These are phyloP conservation scores for Austroboletus novae-zelandiae DNA, from an alignment of 1,284 basidiomycete species.

Conservation along the genomic window DNA sequence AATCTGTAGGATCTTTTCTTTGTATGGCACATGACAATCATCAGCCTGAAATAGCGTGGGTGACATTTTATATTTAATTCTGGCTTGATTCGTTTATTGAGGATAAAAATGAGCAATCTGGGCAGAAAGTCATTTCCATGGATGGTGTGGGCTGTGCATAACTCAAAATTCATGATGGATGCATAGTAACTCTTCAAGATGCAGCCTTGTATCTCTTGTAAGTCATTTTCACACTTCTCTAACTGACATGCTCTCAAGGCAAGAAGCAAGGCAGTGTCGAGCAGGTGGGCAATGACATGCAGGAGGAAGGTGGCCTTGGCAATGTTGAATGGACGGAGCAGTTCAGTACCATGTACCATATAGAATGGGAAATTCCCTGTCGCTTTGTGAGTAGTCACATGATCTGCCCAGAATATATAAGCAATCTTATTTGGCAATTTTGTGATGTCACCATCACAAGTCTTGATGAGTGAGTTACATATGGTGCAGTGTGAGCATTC, in stretches of 20 bases:
- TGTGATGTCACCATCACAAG: slow-evolving; percentile 4
- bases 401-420: slow-evolving; percentile 1
- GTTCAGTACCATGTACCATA: slow-evolving; percentile 28
- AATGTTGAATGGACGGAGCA: slow-evolving; percentile 31
- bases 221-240: neutral
- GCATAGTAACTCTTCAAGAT: slow-evolving; percentile 22
- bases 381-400: neutral
- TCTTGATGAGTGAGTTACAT: slow-evolving; percentile 3
- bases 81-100: slow-evolving; percentile 27
- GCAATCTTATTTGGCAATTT: neutral
- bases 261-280: neutral
- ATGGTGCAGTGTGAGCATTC: slow-evolving; percentile 4
- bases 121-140: slow-evolving; percentile 16
- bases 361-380: slow-evolving; percentile 17
- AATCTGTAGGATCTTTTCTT: slow-evolving; percentile 31
- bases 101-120: slow-evolving; percentile 28
- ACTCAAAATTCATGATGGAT: slow-evolving; percentile 13
- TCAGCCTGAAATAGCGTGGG: slow-evolving; percentile 31
- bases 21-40: slow-evolving; percentile 26
- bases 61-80: slow-evolving; percentile 26
- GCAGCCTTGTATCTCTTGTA: slow-evolving; percentile 1
- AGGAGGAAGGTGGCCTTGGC: slow-evolving; percentile 29
- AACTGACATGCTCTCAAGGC: neutral
- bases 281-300: neutral
- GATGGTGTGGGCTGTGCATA: slow-evolving; percentile 14